Base-by-base conservation (phyloP, 768 basidiomycete species). In the Leccinum subtestaceum region DNA sequence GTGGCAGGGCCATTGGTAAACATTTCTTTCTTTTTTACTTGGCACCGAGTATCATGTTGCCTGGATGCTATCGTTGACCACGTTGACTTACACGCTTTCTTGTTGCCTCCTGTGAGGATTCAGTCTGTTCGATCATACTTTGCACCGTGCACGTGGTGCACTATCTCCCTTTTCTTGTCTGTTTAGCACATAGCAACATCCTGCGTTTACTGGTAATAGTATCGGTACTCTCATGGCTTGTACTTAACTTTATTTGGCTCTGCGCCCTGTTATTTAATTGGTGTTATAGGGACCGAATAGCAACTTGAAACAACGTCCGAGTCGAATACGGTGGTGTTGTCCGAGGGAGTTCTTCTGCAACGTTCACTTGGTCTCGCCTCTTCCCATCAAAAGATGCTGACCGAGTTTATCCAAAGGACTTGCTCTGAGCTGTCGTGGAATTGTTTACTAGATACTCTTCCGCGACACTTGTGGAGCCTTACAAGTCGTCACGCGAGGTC, bases 401-500 rank as follows among this genome's bases (percentile, higher is more conserved):
- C 47, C 17, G 51, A 52, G 27, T 23, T 70, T 27, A 48, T 63
- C 56, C 47, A 53, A 57, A 58, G 32, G 7, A 17, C 53, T 49
- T 52, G 25, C 31, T 56, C 36, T 5, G n/a, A 53, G 31, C 27
- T 62, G 19, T 53, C 48, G 54, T 55, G 59, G 55, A 31, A 27
- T 32, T 50, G 23, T 60, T 64, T 38, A 6, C 36, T 49, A 12
- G 12, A 21, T n/a, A 29, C 56, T 52, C 36, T 61, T 34, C 32
- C 54, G 23, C 53, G 34, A 34, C 40, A 8, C 19, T 47, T 66
- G 40, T 58, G 61, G 68, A 49, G 21, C 25, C 49, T 63, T n/a
- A 46, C 45, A 27, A 56, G 34, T 17, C 38, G n/a, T 36, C 32
- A n/a, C 31, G 58, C 61, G 46, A 67, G 32, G 23, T 66, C 73